Conservation (phyloP, 2,329 filamentous ascomycete genomes). For the Nemania serpens region DNA sequence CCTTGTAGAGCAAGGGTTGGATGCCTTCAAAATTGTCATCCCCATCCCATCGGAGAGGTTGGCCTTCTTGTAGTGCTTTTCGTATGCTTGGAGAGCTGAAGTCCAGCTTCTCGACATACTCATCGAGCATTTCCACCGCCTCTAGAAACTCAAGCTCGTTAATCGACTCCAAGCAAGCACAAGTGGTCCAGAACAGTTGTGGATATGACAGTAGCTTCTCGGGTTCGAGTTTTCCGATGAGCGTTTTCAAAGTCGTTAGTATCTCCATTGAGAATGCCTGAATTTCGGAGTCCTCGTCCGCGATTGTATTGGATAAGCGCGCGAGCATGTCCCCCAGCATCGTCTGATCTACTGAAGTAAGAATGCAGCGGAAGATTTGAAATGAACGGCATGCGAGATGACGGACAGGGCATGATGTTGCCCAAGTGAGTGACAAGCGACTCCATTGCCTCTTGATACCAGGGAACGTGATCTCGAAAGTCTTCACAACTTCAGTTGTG, state of each 20-base stretch:
- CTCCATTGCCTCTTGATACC: conserved; percentile 91
- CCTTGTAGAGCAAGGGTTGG: conserved; percentile 86
- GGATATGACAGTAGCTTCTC: conserved; percentile 86
- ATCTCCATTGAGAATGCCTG: conserved; percentile 99
- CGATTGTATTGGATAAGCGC: conserved; percentile 92
- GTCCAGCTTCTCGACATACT: conserved; percentile 82
- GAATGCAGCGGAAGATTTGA: conserved; percentile 93
- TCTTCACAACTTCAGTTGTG: conserved; percentile 78
- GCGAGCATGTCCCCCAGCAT: conserved; percentile 98
- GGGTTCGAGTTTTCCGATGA: conserved; percentile 82
- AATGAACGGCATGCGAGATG: conserved; percentile 97
- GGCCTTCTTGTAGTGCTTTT: conserved; percentile 73
- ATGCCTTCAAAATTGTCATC: conserved; percentile 87
- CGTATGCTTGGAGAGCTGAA: conserved; percentile 72
- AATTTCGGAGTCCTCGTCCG: conserved; percentile 91
- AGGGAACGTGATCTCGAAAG: conserved; percentile 83
- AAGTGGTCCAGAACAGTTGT: conserved; percentile 97
- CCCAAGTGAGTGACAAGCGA: conserved; percentile 88
- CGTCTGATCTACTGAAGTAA: conserved; percentile 84
- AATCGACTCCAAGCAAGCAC: conserved; percentile 93
- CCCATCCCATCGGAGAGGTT: conserved; percentile 91
- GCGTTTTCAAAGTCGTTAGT: conserved; percentile 86
- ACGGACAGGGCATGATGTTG: conserved; percentile 91
- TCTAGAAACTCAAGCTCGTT: conserved; percentile 95
- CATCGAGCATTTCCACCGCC: conserved; percentile 87